These are phyloP conservation scores for Amanita rubescens DNA, from an alignment of 768 basidiomycete genomes.

Conservation along the genomic window DNA sequence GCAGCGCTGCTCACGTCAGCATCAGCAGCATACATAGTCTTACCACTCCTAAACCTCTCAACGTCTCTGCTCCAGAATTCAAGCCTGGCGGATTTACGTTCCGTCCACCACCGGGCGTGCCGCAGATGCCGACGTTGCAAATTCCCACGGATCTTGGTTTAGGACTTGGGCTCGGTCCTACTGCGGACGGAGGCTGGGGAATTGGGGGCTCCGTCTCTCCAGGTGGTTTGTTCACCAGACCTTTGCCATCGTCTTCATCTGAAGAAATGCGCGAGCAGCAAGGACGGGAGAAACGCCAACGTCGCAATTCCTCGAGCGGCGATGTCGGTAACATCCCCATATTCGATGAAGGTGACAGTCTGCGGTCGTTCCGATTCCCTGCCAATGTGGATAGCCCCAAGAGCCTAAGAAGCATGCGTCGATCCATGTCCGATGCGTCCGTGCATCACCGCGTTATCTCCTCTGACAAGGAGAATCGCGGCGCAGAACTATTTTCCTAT, in stretches of 20 bases:
- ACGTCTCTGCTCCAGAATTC: constrained; percentile 74
- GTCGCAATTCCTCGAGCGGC: constrained; percentile 41
- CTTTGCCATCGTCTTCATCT: constrained; percentile 17
- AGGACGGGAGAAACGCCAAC: constrained; percentile 76
- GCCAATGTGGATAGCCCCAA: constrained; percentile 41
- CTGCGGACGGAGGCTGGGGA: constrained; percentile 2
- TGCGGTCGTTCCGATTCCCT: constrained; percentile 77
- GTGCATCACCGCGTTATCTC: constrained; percentile 25
- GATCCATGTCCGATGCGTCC: constrained; percentile 15
- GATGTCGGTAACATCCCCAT: neutral
- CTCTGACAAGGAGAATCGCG: constrained; percentile 14
- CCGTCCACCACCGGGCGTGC: constrained; percentile 59
- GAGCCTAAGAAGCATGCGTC: constrained; percentile 30
- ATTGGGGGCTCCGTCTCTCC: constrained; percentile 10
- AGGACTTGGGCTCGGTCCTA: constrained; percentile 14
- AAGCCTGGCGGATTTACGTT: constrained; percentile 75
- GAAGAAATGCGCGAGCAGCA: constrained; percentile 25
- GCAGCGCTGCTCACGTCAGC: neutral
- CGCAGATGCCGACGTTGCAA: constrained; percentile 40
- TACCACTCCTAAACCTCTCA: constrained; percentile 55
- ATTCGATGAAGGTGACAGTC: constrained; percentile 51
- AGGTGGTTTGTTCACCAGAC: constrained; percentile 14
- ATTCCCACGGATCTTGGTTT: constrained; percentile 14
- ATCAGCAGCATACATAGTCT: neutral
- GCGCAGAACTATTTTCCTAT: constrained; percentile 58